Evolutionary conservation across 2,329 filamentous ascomycete genomes (phyloP).

Genomic region (Exophiala xenobiotica): DNA sequence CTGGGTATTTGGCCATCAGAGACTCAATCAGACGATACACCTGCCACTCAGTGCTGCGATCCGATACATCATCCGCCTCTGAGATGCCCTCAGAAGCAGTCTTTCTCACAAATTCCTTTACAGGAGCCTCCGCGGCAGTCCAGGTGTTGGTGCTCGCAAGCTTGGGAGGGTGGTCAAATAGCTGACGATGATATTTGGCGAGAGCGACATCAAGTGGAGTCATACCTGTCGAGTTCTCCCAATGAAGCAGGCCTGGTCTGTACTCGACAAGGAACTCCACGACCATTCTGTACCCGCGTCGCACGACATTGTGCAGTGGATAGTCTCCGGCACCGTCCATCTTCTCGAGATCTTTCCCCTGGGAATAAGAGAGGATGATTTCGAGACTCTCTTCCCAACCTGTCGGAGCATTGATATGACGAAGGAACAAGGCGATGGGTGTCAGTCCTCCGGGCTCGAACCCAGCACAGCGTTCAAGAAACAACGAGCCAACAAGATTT

Average conservation of each 20-base stretch:
- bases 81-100: too few relatives aligned
- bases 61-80: slow-evolving; percentile 5
- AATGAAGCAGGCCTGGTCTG: slow-evolving; percentile 60
- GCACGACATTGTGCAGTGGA: slow-evolving; percentile 41
- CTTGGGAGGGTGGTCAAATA: slow-evolving; percentile 25
- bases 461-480: slow-evolving; percentile 46
- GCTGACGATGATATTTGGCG: slow-evolving; percentile 45
- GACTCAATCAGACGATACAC: slow-evolving; percentile 23
- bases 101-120: slow-evolving; percentile 13
- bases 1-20: slow-evolving; percentile 21
- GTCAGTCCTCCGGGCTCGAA: slow-evolving; percentile 56
- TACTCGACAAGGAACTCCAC: slow-evolving; percentile 60
- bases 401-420: slow-evolving; percentile 22
- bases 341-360: slow-evolving; percentile 52
- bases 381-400: slow-evolving; percentile 38
- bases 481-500: slow-evolving; percentile 46
- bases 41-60: slow-evolving; percentile 11
- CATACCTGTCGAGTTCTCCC: slow-evolving; percentile 73
- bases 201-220: slow-evolving; percentile 69
- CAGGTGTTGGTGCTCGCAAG: background rate
- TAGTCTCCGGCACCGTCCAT: slow-evolving; percentile 47
- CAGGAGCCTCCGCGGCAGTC: slow-evolving; percentile 8
- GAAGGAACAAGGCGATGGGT: slow-evolving; percentile 63
- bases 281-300: slow-evolving; percentile 43
- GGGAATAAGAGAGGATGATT: slow-evolving; percentile 56